phyloP scores from a whole-genome alignment of 2,329 filamentous ascomycete species.

The Beauveria varroae region DNA sequence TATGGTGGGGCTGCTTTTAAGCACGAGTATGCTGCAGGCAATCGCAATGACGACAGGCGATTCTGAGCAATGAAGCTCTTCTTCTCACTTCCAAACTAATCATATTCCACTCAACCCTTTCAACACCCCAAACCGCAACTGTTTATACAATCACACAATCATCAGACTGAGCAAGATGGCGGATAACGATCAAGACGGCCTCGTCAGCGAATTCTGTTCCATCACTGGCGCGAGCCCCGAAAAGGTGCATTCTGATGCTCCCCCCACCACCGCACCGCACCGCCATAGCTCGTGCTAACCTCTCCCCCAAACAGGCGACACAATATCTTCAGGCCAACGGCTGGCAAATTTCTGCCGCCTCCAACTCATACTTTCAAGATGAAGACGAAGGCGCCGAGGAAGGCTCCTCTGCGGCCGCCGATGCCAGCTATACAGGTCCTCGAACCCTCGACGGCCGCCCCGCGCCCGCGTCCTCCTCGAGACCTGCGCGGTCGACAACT shows the following conservation, averaged over 20 bases:
- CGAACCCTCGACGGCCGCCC: slow-evolving; percentile 57
- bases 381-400: slow-evolving; percentile 40
- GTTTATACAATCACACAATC: background rate
- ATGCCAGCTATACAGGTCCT: slow-evolving; percentile 47
- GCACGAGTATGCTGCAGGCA: background rate
- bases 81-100: slow-evolving; percentile 1
- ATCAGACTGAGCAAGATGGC: slow-evolving; percentile 20
- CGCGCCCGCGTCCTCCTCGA: slow-evolving; percentile 34
- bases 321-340: slow-evolving; percentile 57
- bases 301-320: slow-evolving; percentile 43
- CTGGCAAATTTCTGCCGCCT: slow-evolving; percentile 60
- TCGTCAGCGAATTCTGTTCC: slow-evolving; percentile 22
- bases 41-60: slow-evolving; percentile 3
- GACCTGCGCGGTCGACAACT: slow-evolving; percentile 28
- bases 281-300: background rate
- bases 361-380: slow-evolving; percentile 54
- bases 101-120: background rate
- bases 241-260: slow-evolving; percentile 24
- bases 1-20: background rate
- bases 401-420: slow-evolving; percentile 31
- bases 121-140: background rate
- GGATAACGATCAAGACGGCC: slow-evolving; percentile 19
- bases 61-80: background rate
- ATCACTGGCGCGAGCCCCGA: slow-evolving; percentile 22
- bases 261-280: background rate